These are phyloP conservation scores for Aegilops bicornis DNA, from an alignment of 176 grass and related monocot species.

Conservation along the genomic window DNA sequence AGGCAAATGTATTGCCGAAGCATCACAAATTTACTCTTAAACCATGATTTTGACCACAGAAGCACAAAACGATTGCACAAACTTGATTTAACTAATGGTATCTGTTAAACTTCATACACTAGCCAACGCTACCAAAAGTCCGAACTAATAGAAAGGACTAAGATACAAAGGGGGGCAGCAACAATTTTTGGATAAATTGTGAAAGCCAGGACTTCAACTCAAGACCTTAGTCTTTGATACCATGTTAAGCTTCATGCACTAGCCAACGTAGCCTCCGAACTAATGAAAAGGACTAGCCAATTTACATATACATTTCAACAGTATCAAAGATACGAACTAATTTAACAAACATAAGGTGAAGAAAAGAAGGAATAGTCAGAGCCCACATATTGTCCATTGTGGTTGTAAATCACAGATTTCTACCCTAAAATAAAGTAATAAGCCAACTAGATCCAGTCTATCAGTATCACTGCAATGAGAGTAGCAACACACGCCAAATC, in stretches of 20 bases:
- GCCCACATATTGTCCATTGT: neutral
- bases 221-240: no score
- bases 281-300: no score
- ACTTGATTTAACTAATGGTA: neutral
- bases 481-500: neutral
- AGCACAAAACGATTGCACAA: neutral
- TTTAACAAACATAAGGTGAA: neutral
- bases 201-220: no score
- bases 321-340: neutral
- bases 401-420: neutral
- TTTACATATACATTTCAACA: no score
- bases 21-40: neutral
- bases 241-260: no score
- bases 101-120: no score
- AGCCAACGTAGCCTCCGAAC: no score
- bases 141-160: no score
- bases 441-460: slow-evolving; percentile 2
- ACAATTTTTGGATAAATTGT: no score
- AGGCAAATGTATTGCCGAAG: neutral
- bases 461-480: slow-evolving; percentile 5
- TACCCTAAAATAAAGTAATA: slow-evolving; percentile 10
- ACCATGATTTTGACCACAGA: neutral
- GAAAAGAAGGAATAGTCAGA: neutral
- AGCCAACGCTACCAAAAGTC: no score
- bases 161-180: no score